phyloP scores from a whole-genome alignment of 441 rosid genomes.

The Pelargonium myrrhifolium region DNA sequence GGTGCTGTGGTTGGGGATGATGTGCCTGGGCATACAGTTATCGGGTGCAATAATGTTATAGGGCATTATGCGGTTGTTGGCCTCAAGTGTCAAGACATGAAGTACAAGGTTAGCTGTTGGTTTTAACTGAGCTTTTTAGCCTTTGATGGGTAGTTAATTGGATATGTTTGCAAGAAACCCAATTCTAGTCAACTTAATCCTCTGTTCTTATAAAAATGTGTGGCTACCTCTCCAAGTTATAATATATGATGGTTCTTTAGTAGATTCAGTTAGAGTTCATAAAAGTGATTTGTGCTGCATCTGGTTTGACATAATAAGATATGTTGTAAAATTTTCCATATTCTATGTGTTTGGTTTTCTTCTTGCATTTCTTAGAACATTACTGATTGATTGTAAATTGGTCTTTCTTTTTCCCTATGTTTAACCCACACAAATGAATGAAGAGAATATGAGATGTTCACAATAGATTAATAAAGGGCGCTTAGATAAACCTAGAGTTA shows the following conservation, averaged over 20 bases:
- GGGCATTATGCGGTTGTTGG: conserved; percentile 86
- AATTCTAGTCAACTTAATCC: not conserved
- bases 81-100: conserved; percentile 86
- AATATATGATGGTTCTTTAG: not conserved
- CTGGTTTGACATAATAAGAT: not conserved
- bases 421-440: not conserved
- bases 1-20: conserved; percentile 89
- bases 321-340: not conserved
- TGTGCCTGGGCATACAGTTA: conserved; percentile 61
- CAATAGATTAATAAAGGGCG: not conserved
- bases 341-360: not conserved
- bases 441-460: not conserved
- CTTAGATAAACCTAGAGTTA: not conserved
- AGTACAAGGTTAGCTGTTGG: conserved; percentile 57
- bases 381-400: not conserved
- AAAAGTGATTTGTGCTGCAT: not conserved
- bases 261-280: not conserved
- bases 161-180: not conserved
- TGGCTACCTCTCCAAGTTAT: not conserved
- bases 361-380: not conserved
- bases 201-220: not conserved
- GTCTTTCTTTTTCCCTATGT: not conserved
- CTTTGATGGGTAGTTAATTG: not conserved
- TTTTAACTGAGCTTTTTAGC: conserved; percentile 6
- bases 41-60: conserved; percentile 60